Evolutionary conservation across 257 asterid species (phyloP), one percentile per base, ranked within the genome.

Genomic region (Penstemon davidsonii): DNA sequence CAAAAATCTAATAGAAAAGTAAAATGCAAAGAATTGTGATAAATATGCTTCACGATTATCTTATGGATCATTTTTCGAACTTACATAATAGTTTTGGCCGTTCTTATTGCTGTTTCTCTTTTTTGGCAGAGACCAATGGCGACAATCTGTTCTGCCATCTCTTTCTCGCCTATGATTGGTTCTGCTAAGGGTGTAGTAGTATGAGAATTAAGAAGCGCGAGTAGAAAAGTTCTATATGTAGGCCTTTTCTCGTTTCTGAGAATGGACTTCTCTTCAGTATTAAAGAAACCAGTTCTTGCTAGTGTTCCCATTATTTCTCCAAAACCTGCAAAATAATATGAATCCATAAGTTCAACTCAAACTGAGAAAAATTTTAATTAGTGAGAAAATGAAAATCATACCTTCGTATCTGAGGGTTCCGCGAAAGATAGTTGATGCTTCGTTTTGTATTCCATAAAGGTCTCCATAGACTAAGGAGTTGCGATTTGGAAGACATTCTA

Each of bases 351-450:
- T 45, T 57, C 13, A 64, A 43, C 13, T 68, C 47, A 52, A 33
- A 52, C 18, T 15, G 12, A 40, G 8, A 10, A 18, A 4, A 42
- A 57, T 36, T 54, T 25, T 15, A 19, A 44, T 25, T 25, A 43
- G 18, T 8, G 8, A 15, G 6, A 40, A 45, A 43, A 45, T 46
- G 15, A 38, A 64, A 18, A 67, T 50, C 10, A 64, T 83, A 78
- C 98, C 99, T 93, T 93, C 96, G 62, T 90, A 90, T 70, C 99
- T 85, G 43, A 93, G 94, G 74, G 97, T 90, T 66, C 99, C 99
- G 25, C 96, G 95, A 62, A 90, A 93, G 57, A 93, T 77, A 19
- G 96, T 90, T 7, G 87, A 84, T 39, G 97, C 99, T 84, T 93
- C 99, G 13, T 85, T 78, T 70, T 75, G 72, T 70, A 93, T 84